Percentiles rank a stretch among this genome's conserved stretches.
Evolutionary conservation across 345 rosid genomes (phyloP).

Genomic region (Gossypium longicalyx): DNA sequence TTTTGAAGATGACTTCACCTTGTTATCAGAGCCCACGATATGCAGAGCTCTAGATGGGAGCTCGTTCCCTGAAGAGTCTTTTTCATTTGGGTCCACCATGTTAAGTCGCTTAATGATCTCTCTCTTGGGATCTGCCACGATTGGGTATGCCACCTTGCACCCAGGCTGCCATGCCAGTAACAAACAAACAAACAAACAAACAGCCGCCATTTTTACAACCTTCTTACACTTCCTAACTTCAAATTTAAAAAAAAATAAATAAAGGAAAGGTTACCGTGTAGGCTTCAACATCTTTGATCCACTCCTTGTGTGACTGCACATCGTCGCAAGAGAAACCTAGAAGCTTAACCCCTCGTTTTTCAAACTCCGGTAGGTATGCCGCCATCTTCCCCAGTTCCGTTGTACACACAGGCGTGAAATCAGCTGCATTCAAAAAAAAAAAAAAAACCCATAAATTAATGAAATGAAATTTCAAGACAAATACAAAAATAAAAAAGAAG

Average conservation of each 20-base stretch:
- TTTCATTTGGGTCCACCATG: constrained; percentile 74
- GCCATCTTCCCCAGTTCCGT: constrained; percentile 77
- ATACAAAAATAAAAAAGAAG: not conserved
- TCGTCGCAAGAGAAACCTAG: constrained; percentile 79
- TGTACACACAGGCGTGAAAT: constrained; percentile 83
- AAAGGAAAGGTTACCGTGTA: constrained; percentile 34
- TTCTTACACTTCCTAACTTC: no score
- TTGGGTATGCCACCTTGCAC: constrained; percentile 62
- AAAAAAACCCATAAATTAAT: not conserved
- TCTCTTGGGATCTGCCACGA: constrained; percentile 62
- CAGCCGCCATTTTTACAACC: no score
- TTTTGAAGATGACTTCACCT: constrained; percentile 25
- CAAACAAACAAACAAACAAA: not conserved
- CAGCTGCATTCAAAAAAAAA: constrained; percentile 36
- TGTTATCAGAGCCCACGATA: constrained; percentile 59
- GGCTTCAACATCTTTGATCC: constrained; percentile 80
- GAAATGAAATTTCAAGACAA: not conserved
- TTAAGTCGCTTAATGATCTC: constrained; percentile 58
- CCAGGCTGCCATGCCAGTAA: constrained; percentile 39
- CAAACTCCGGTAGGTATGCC: constrained; percentile 43
- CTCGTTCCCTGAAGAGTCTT: constrained; percentile 33
- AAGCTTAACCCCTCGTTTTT: constrained; percentile 60
- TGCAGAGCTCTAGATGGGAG: constrained; percentile 74
- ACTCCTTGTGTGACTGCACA: constrained; percentile 49
- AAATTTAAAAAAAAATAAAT: not conserved